Conservation (phyloP, 495 filamentous ascomycete species). For the Podospora pseudocomata region DNA sequence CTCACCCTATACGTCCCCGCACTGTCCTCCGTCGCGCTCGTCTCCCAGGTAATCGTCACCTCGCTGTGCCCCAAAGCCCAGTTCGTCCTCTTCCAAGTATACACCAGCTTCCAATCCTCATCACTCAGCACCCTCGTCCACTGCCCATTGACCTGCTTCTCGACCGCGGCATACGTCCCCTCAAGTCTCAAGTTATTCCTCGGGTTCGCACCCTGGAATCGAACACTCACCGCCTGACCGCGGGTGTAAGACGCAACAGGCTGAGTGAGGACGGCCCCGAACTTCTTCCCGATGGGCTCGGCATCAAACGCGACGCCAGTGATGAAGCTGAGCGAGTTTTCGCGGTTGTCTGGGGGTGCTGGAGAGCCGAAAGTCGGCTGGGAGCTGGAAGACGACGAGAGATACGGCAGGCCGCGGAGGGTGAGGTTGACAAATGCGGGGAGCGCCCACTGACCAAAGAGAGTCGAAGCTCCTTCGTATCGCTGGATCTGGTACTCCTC, state of each 20-base stretch:
- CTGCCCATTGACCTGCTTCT: slow-evolving; percentile 49
- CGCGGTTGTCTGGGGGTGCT: slow-evolving; percentile 72
- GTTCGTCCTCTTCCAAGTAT: slow-evolving; percentile 76
- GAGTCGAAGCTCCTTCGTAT: slow-evolving; percentile 93
- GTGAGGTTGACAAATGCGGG: slow-evolving; percentile 87
- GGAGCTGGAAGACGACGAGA: slow-evolving; percentile 49
- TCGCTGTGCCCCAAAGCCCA: slow-evolving; percentile 68
- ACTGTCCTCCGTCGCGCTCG: slow-evolving; percentile 47
- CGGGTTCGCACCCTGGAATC: slow-evolving; percentile 87
- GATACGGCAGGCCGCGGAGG: slow-evolving; percentile 63
- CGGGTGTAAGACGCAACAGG: slow-evolving; percentile 52
- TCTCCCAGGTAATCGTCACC: slow-evolving; percentile 77
- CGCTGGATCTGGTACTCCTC: slow-evolving; percentile 90
- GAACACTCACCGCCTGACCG: slow-evolving; percentile 62
- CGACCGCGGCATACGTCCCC: slow-evolving; percentile 75
- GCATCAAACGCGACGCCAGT: slow-evolving; percentile 72
- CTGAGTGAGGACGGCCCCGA: slow-evolving; percentile 64
- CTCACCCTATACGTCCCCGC: slow-evolving; percentile 71
- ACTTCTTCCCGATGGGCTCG: slow-evolving; percentile 61
- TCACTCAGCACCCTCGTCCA: slow-evolving; percentile 75
- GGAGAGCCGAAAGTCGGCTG: slow-evolving; percentile 55
- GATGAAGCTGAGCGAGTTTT: slow-evolving; percentile 73
- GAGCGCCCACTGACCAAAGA: slow-evolving; percentile 79
- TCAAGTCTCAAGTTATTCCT: slow-evolving; percentile 82
- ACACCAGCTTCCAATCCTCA: slow-evolving; percentile 75